Evolutionary conservation across 352 stramenopile species (phyloP).

Genomic region (Phytophthora ohioensis): DNA sequence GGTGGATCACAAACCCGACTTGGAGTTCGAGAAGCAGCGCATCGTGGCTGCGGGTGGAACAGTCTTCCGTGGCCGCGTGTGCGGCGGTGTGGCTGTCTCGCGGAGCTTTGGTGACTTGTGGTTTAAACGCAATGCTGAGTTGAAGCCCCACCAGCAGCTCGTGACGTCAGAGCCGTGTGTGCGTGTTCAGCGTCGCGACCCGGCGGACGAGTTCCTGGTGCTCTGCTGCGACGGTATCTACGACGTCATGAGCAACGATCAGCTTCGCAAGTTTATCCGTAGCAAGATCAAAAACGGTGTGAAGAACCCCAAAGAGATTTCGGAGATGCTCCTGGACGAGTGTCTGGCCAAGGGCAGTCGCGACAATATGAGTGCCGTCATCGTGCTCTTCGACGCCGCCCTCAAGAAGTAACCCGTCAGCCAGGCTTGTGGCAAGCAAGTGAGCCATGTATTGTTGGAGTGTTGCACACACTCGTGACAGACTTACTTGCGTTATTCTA

Average conservation of each 20-base stretch:
- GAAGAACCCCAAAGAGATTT: conserved; percentile 69
- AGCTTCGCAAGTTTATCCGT: conserved; percentile 92
- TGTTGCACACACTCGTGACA: neutral
- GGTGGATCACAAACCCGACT: conserved; percentile 87
- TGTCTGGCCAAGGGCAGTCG: conserved; percentile 83
- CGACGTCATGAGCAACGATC: conserved; percentile 96
- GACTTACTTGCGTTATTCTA: conserved; percentile 37
- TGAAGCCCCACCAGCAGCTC: conserved; percentile 87
- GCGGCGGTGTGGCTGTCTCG: conserved; percentile 85
- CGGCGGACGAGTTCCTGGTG: conserved; percentile 93
- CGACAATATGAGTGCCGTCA: conserved; percentile 90
- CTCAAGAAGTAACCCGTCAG: conserved; percentile 45
- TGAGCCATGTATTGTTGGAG: conserved; percentile 10
- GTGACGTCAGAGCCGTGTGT: conserved; percentile 88
- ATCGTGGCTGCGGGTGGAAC: conserved; percentile 86
- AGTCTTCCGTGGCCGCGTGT: conserved; percentile 87
- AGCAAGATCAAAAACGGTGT: conserved; percentile 68
- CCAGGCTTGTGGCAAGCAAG: conserved; percentile 20
- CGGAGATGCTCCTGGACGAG: conserved; percentile 82
- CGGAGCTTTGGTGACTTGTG: conserved; percentile 90
- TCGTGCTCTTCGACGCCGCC: conserved; percentile 77
- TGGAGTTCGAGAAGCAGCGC: conserved; percentile 88
- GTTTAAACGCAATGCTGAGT: conserved; percentile 86
- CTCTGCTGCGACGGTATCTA: conserved; percentile 95
- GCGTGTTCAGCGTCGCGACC: conserved; percentile 71